These are phyloP conservation scores for Pelargonium cotyledonis DNA, from an alignment of 441 rosid species.

Conservation along the genomic window DNA sequence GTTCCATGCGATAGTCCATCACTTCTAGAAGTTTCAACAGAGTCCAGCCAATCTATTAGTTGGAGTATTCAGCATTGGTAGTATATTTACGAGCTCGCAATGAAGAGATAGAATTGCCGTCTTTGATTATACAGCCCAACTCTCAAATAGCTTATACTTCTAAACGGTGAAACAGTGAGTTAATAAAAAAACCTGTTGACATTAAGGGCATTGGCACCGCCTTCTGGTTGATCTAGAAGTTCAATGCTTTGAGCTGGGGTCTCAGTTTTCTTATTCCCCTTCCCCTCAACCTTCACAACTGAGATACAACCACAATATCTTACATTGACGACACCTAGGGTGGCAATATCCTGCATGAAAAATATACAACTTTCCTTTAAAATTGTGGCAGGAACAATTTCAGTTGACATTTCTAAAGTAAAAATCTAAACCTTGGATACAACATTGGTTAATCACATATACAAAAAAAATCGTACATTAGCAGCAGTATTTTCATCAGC, in stretches of 20 bases:
- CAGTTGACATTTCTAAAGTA: not conserved
- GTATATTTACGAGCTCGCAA: not conserved
- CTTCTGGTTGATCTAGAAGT: slow-evolving; percentile 69
- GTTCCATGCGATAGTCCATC: not conserved
- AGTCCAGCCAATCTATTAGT: not conserved
- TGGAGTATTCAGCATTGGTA: not conserved
- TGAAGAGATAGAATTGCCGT: not conserved
- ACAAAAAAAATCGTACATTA: slow-evolving; percentile 40
- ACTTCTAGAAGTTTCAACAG: not conserved
- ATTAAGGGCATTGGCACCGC: slow-evolving; percentile 72
- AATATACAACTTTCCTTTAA: slow-evolving; percentile 25
- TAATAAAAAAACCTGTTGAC: slow-evolving; percentile 50
- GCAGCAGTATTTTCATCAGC: slow-evolving; percentile 81
- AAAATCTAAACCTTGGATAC: slow-evolving; percentile 11
- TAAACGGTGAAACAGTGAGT: not conserved
- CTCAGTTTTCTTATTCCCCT: slow-evolving; percentile 40
- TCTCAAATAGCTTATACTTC: not conserved
- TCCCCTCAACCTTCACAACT: slow-evolving; percentile 46
- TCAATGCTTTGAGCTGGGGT: slow-evolving; percentile 44
- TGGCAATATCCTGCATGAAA: slow-evolving; percentile 54
- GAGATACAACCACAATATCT: slow-evolving; percentile 66
- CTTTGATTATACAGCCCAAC: not conserved
- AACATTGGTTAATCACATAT: slow-evolving; percentile 14
- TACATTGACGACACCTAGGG: slow-evolving; percentile 63
- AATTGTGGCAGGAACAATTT: slow-evolving; percentile 18